These are phyloP conservation scores for Tricholoma flavovirens DNA, from an alignment of 768 basidiomycete genomes.

Conservation along the genomic window DNA sequence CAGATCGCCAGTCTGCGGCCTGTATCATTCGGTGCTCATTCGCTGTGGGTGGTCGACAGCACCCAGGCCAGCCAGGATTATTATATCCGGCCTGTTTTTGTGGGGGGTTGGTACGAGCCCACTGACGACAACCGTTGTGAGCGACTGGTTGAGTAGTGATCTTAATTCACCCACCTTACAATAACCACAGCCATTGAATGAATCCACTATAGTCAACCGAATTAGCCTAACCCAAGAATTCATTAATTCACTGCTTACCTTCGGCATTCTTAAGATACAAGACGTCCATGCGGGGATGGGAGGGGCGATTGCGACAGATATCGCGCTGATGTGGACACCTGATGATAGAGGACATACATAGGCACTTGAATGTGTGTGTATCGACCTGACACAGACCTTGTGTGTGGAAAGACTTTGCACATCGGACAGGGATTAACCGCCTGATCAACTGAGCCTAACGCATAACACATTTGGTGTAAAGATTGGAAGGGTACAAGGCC, in stretches of 20 bases:
- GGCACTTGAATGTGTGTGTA: slow-evolving; percentile 5
- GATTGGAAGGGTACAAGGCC: slow-evolving; percentile 17
- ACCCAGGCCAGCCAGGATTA: slow-evolving; percentile 85
- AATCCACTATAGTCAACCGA: slow-evolving; percentile 46
- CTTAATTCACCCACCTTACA: slow-evolving; percentile 63
- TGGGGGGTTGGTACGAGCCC: slow-evolving; percentile 58
- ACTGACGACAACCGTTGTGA: slow-evolving; percentile 38
- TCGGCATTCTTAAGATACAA: slow-evolving; percentile 84
- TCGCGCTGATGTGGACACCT: slow-evolving; percentile 78
- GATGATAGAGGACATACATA: slow-evolving; percentile 17
- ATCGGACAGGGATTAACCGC: slow-evolving; percentile 68
- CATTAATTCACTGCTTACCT: slow-evolving; percentile 40
- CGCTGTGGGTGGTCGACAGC: slow-evolving; percentile 69
- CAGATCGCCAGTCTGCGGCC: slow-evolving; percentile 75
- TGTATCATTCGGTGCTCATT: slow-evolving; percentile 59
- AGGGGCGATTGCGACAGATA: slow-evolving; percentile 65
- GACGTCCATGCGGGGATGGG: slow-evolving; percentile 74
- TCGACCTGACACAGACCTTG: slow-evolving; percentile 38
- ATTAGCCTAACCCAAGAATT: slow-evolving; percentile 10
- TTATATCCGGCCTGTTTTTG: slow-evolving; percentile 50
- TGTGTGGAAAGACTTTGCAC: slow-evolving; percentile 76
- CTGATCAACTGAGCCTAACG: slow-evolving; percentile 63
- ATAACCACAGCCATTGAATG: slow-evolving; percentile 83
- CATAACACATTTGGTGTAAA: slow-evolving; percentile 59
- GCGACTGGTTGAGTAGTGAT: slow-evolving; percentile 18